Conservation (phyloP, 306 rosid species). For the Luffa acutangula region DNA sequence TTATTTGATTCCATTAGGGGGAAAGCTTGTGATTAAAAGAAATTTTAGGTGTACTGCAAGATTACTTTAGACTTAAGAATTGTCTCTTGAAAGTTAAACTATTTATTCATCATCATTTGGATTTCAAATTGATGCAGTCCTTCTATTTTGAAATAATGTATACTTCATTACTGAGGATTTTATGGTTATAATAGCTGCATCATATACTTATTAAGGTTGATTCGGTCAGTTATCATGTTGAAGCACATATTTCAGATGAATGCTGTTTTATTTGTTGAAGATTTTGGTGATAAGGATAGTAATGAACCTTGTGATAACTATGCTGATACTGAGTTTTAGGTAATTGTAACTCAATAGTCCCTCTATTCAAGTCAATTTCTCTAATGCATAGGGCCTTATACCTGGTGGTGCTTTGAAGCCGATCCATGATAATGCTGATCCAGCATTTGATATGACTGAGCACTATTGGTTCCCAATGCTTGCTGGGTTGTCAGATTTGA, state of each 20-base stretch:
- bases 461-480: constrained; percentile 99
- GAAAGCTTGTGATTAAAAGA: not conserved
- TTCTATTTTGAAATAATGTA: not conserved
- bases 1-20: not conserved
- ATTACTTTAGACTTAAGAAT: not conserved
- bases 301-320: not conserved
- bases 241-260: not conserved
- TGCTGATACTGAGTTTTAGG: not conserved
- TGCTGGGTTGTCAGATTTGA: constrained; percentile 96
- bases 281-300: not conserved
- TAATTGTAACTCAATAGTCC: not conserved
- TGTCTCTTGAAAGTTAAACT: not conserved
- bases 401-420: constrained; percentile 98
- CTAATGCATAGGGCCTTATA: constrained; percentile 60
- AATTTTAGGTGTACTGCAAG: not conserved
- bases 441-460: constrained; percentile 75
- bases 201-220: not conserved
- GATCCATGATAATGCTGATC: constrained; percentile 43
- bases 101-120: not conserved
- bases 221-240: not conserved
- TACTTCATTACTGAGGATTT: not conserved
- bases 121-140: not conserved
- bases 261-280: not conserved
- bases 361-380: not conserved
- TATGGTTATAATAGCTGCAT: not conserved